These are phyloP conservation scores for Kernera saxatilis DNA, from an alignment of 345 rosid genomes.

Conservation along the genomic window DNA sequence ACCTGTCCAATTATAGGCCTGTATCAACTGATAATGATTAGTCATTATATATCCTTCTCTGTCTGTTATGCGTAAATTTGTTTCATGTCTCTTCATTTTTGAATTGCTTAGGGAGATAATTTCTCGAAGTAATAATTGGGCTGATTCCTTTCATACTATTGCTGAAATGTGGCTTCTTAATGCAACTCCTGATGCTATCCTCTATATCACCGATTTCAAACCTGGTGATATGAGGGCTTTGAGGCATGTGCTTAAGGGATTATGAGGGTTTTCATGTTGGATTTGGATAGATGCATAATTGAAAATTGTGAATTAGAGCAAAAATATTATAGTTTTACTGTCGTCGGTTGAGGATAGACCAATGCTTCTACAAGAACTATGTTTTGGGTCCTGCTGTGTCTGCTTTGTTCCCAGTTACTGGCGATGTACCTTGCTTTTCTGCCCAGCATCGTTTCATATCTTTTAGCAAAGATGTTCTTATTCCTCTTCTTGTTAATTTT, in stretches of 20 bases:
- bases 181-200: no score
- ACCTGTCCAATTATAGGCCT: background rate
- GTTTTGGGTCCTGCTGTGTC: background rate
- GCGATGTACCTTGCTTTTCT: background rate
- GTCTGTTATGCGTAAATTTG: background rate
- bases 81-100: background rate
- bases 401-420: background rate
- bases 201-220: no score
- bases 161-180: no score
- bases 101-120: background rate
- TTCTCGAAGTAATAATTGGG: no score
- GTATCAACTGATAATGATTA: background rate
- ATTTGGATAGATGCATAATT: no score
- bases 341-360: no score
- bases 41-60: background rate
- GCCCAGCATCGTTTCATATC: background rate
- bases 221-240: no score
- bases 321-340: no score
- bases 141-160: no score
- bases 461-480: background rate
- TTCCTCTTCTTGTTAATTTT: background rate
- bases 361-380: background rate
- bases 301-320: no score
- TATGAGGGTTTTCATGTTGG: no score
- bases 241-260: no score